These are phyloP conservation scores for Manihot esculenta DNA, from an alignment of 441 rosid species.

Conservation along the genomic window DNA sequence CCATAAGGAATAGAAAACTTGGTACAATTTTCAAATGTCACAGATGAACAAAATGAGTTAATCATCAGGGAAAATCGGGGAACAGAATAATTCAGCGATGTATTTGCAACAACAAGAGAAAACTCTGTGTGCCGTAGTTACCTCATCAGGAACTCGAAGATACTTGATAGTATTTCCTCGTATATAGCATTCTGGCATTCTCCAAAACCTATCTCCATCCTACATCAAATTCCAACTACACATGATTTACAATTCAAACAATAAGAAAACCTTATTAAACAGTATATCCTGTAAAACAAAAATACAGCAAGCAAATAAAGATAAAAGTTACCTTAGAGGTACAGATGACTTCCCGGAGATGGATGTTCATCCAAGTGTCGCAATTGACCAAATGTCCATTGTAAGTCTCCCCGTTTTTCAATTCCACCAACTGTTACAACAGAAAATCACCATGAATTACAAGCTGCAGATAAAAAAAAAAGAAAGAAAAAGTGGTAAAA, in stretches of 20 bases:
- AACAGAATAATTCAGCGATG: background rate
- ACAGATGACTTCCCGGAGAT: constrained; percentile 97
- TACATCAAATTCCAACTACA: constrained; percentile 24
- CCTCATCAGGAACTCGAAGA: constrained; percentile 97
- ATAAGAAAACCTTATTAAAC: background rate
- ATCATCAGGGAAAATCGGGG: background rate
- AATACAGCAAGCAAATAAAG: background rate
- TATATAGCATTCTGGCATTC: constrained; percentile 98
- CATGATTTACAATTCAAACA: background rate
- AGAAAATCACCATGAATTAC: constrained; percentile 27
- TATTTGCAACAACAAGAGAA: background rate
- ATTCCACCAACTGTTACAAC: constrained; percentile 72
- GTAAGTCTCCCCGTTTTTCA: constrained; percentile 96
- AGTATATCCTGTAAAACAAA: background rate
- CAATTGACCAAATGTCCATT: constrained; percentile 97
- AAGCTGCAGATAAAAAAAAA: constrained; percentile 20
- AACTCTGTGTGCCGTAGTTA: constrained; percentile 22
- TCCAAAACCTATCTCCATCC: constrained; percentile 99
- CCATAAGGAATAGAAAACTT: background rate
- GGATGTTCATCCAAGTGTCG: constrained; percentile 99
- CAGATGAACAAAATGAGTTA: background rate
- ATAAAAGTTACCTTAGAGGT: constrained; percentile 71
- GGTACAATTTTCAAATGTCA: background rate
- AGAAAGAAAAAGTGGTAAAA: constrained; percentile 6
- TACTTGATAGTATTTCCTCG: constrained; percentile 97